Base-by-base conservation (phyloP, 305 asterid genomes). In the Fraxinus albicans region DNA sequence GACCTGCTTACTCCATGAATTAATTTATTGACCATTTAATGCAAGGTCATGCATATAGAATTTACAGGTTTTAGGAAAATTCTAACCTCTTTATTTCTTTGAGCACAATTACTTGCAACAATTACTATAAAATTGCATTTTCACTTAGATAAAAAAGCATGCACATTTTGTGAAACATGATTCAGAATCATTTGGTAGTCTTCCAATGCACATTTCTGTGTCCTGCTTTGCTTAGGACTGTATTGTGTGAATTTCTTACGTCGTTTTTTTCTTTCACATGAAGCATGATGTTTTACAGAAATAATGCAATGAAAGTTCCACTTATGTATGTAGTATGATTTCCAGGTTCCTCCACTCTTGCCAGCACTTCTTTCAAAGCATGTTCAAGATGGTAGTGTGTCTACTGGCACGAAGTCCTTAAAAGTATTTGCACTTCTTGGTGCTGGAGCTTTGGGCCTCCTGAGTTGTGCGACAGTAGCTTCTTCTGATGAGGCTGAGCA, bases 401-500 rank as follows among this genome's bases (percentile, higher is more conserved):
- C 92, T 84, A 69, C 86, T 79, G 88, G 91, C 81, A 77, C 86
- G 38, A 90, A 88, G 36, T 89, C 95, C 36, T 82, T 90, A 75
- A 88, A 88, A 83, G 85, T 87, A 79, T 84, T 93, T 82, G 87
- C 92, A 77, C 88, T 89, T 76, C 79, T 91, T 82, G 95, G 97
- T 77, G 96, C 95, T 38, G 96, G 97, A 81, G 88, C 89, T 34
- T 83, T 95, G 9, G 98, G 98, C 81, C 86, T 93, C 81, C 83
- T 93, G 65, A 88, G 96, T 78, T 92, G 82, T 86, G 89, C 97
- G 31, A 85, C 97, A 77, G 75, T 93, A 53, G 88, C 94, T 23
- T 89, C 85, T 80, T 89, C 92, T 31, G 98, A 94, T 82, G 98
- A 94, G 88, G 98, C 98, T 38, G 98, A 94, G 86, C 97, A 94